Evolutionary conservation across 2,329 filamentous ascomycete species (phyloP).

Genomic region (Teratosphaeria nubilosa): DNA sequence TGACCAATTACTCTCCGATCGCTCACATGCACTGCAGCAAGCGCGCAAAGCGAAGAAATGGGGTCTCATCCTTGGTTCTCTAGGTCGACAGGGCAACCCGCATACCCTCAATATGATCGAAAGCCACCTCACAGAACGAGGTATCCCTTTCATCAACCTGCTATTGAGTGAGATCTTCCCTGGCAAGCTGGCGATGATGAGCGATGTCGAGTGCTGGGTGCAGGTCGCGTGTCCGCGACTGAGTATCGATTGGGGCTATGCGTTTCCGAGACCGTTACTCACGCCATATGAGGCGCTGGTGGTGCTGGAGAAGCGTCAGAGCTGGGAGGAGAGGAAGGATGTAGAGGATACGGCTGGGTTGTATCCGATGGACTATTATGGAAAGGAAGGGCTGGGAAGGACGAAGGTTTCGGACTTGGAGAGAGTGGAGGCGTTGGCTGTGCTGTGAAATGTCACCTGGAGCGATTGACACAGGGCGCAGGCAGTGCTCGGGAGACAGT

Average conservation of each 20-base stretch:
- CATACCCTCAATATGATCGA: constrained; percentile 86
- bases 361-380: constrained; percentile 99
- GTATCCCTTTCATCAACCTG: constrained; percentile 74
- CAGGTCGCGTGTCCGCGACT: constrained; percentile 94
- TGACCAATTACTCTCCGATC: constrained; percentile 75
- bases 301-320: constrained; percentile 67
- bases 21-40: constrained; percentile 63
- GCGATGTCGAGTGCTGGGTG: constrained; percentile 92
- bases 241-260: constrained; percentile 98
- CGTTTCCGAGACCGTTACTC: constrained; percentile 76
- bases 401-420: constrained; percentile 42
- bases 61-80: constrained; percentile 86
- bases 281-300: constrained; percentile 94
- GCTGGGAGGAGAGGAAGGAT: constrained; percentile 45
- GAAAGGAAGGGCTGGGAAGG: constrained; percentile 77
- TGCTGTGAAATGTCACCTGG: background rate
- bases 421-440: background rate
- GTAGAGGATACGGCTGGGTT: constrained; percentile 12
- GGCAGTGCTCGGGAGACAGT: no score
- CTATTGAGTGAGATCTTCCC: constrained; percentile 93
- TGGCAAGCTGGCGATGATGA: constrained; percentile 76
- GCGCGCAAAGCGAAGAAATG: constrained; percentile 75
- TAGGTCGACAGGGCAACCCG: constrained; percentile 91
- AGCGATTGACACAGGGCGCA: no score
- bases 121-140: constrained; percentile 56